Percentiles rank a stretch among this genome's conserved stretches.
Conservation (phyloP, 2,329 filamentous ascomycete genomes). For the Pseudogymnoascus sp. region DNA sequence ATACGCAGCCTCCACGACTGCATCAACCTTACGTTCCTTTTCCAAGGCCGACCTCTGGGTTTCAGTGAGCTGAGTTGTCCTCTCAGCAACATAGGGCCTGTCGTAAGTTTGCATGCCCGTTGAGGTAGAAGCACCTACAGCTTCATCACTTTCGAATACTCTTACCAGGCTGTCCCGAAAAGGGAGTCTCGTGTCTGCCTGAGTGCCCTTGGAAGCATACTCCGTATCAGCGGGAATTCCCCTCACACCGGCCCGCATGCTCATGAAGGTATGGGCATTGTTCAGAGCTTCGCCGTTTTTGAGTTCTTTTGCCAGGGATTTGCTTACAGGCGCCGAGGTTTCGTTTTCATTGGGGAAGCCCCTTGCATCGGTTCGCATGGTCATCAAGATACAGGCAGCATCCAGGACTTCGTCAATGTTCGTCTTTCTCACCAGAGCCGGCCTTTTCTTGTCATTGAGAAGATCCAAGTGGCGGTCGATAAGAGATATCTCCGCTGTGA, state of each 20-base stretch:
- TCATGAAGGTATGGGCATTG: neutral
- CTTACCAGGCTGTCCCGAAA: neutral
- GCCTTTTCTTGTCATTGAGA: neutral
- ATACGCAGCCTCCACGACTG: neutral
- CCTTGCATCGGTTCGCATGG: neutral
- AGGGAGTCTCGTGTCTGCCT: neutral
- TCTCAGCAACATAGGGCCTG: neutral
- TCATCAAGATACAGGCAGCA: conserved; percentile 4
- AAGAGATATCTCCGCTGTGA: neutral
- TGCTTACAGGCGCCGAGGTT: neutral
- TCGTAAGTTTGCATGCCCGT: neutral
- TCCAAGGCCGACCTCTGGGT: neutral
- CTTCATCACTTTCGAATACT: neutral
- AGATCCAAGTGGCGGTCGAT: neutral
- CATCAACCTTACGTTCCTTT: neutral
- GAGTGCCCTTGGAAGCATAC: neutral
- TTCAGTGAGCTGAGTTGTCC: neutral
- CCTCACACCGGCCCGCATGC: neutral
- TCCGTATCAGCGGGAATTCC: neutral
- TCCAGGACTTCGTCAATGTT: neutral
- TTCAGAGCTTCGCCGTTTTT: neutral
- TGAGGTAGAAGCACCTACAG: neutral
- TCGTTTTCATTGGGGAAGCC: neutral
- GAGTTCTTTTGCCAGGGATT: neutral
- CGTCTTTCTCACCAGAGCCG: neutral